Base-by-base conservation (phyloP, 2,329 filamentous ascomycete species). In the Fusarium dlaminii region DNA sequence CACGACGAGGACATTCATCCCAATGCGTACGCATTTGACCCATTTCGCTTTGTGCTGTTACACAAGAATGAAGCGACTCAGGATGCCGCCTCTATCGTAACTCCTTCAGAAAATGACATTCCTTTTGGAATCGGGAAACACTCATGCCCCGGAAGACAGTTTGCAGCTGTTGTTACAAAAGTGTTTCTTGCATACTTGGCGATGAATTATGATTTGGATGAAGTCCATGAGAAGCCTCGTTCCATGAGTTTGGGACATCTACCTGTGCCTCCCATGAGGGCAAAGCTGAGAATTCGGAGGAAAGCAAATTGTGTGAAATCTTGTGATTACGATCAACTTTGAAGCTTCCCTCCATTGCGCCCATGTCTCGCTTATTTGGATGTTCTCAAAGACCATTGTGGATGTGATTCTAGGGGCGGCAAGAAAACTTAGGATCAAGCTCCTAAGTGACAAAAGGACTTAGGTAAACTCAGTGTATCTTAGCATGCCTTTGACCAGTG, bases 361-460 rank as follows among this genome's bases (percentile, higher is more conserved):
- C 8, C 27, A 8, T 10, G 2, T 1, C 12, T 52, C 3, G 3
- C 32, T 27, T 11, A 11, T 3, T 52, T 5, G 13, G 17, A 11
- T 27, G 13, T 27, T 36, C 2, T 22, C 12, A 12, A 3, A 20
- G 1, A 5, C 3, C 1, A 20, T 15, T 6, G 3, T 14, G 8
- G 5, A 36, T 36, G 3, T 8, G 13, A 20, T 9, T 1, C 3
- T 3, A 20, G 24, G 12, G 8, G 1, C 0, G 5, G 11, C 0
- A 8, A 45, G 43, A 1, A 20, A 46, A 46, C 43, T 27, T 14
- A 20, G 4, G 2, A 27, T 9, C 11, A 5, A 5, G 17, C 13
- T 9, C 1, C 1, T 1, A 5, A 20, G 12, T 8, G 17, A 27
- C 17, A 17, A 27, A 4, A 27, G 8, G 15, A 3, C n/a, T 24